Percentiles rank a stretch among this genome's conserved stretches.
Evolutionary conservation across 208 protist species (phyloP).

Genomic region (Strigomonas oncopelti): DNA sequence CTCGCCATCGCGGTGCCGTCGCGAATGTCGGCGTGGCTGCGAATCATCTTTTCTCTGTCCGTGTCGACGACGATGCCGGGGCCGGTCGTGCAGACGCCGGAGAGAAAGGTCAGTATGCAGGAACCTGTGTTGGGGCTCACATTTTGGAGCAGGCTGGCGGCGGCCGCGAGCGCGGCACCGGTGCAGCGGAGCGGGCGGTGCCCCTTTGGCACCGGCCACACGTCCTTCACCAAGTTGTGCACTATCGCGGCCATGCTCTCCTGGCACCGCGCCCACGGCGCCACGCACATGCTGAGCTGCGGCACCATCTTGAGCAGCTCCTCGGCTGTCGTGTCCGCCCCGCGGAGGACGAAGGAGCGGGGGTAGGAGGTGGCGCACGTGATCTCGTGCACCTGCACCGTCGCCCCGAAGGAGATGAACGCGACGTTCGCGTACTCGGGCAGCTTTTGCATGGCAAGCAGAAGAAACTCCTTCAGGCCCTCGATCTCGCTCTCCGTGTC

Average conservation of each 20-base stretch:
- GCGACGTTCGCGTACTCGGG: conserved; percentile 92
- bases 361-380: conserved; percentile 66
- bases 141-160: conserved; percentile 91
- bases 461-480: conserved; percentile 92
- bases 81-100: conserved; percentile 93
- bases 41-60: conserved; percentile 93
- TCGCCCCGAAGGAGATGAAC: conserved; percentile 98
- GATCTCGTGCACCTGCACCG: conserved; percentile 89
- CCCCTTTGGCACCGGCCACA: conserved; percentile 92
- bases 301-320: conserved; percentile 43
- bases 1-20: conserved; percentile 65
- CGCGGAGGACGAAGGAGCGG: conserved; percentile 77
- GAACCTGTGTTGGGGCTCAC: conserved; percentile 87
- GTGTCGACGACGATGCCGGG: conserved; percentile 92
- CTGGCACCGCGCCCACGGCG: conserved; percentile 59
- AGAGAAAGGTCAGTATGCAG: conserved; percentile 95
- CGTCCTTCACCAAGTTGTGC: conserved; percentile 92
- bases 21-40: conserved; percentile 96
- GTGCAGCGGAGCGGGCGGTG: conserved; percentile 94
- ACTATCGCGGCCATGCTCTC: conserved; percentile 87
- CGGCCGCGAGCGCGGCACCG: conserved; percentile 95
- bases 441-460: conserved; percentile 87
- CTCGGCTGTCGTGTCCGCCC: conserved; percentile 65
- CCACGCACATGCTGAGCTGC: conserved; percentile 68
- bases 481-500: conserved; percentile 91